Base-by-base conservation (phyloP, 768 basidiomycete species). In the Floccularia luteovirens region DNA sequence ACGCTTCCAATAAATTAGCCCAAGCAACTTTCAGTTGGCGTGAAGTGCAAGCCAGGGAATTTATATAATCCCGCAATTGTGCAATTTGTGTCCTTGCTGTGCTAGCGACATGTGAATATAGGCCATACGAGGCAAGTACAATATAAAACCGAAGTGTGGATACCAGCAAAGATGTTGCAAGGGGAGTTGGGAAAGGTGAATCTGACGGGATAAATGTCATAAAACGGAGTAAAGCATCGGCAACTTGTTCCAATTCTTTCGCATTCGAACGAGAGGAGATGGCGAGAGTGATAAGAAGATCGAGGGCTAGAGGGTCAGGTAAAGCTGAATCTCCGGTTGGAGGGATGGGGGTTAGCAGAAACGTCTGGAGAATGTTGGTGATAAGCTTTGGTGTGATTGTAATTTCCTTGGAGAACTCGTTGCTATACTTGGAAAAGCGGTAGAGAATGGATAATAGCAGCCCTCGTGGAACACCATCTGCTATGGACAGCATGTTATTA, bases 171-270 rank as follows among this genome's bases (percentile, higher is more conserved):
- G 57, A 52, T 1, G 58, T 66, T 1, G 75, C 63, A 31, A 74
- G 70, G 0, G 67, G 56, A 2, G 64, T 66, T 3, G 64, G 55
- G 38, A 60, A 66, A 16, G 62, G 55, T 1, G 66, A 66, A 2
- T 61, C 48, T 11, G 62, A 47, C 3, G 79, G 85, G 19, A 76
- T 66, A 36, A 67, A 61, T 0, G 78, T 66, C 34, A 90, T 54
- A 52, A 88, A 94, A 17, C 86, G 77, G 31, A 94, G 65, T 1
- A 88, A 70, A 0, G 78, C 65, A 48, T 87, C 82, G 1, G 78
- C 70, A 13, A 72, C 60, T 11, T 72, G 74, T 24, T 72, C 52
- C 5, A 90, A 59, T 4, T 64, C 62, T 7, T 58, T 58, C 0
- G 91, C 90, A 43, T 77, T 82, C 1, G 61, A 48, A n/a, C 90